Base-by-base conservation (phyloP, 176 grass and related monocot genomes). In the Oropetium thomaeum region DNA sequence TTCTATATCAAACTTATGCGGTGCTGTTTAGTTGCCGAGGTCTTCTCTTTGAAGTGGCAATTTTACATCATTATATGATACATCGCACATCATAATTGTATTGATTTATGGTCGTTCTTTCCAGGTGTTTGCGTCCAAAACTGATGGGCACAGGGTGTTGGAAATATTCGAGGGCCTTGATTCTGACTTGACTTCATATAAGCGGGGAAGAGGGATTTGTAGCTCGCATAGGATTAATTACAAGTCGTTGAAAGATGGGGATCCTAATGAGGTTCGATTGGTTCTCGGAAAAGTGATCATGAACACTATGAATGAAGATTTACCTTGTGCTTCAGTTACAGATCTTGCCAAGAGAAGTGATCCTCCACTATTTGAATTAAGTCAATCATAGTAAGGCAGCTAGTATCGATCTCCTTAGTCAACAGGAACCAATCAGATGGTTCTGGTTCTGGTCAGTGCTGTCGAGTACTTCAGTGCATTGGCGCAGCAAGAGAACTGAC, bases 231-330 rank as follows among this genome's bases (percentile, higher is more conserved):
- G 49, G 26, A 93, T 97, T 62, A 62, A 93, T 76, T 97, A 93
- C 65, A 43, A 45, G 71, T 77, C 73, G 23, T 74, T 97, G 54
- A 90, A 97, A 40, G 47, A 79, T 10, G 93, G 90, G 15, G 2
- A 81, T 67, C 70, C 31, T 20, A 40, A 62, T 15, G 94, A 97
- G 84, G 83, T 85, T 15, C 78, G 94, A 65, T 97, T 87, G 40
- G 83, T 88, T 65, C 70, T 97, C 1, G 94, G 94, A 40, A 87
- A 87, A 87, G 80, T 93, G 22, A 93, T 97, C 69, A 43, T 97
- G 83, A 86, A 91, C 73, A 87, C 90, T 34, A 81, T 91, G 62
- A 65, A 58, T 43, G 60, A 63, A 9, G 74, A 62, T 15, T 40
- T 48, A 47, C 67, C 32, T 7, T 58, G 29, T 75, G 39, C 57